Evolutionary conservation across 148 eudicot genomes (phyloP).

Genomic region (Limonium bicolor): DNA sequence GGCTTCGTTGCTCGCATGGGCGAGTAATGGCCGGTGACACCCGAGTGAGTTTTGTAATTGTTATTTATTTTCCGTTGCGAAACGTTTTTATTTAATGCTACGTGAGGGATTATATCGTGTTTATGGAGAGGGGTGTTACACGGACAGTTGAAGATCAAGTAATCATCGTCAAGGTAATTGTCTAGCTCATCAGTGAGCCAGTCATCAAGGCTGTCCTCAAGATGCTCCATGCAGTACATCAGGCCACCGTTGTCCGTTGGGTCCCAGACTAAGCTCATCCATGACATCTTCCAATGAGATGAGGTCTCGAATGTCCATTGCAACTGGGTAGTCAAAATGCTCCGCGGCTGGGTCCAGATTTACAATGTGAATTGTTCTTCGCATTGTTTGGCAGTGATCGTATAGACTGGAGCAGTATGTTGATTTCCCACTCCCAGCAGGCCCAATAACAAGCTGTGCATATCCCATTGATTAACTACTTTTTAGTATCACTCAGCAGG

Average conservation of each 20-base stretch:
- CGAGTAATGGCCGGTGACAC: too few species aligned
- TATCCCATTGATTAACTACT: too few species aligned
- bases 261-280: slow-evolving; percentile 88
- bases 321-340: slow-evolving; percentile 84
- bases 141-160: slow-evolving; percentile 87
- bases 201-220: slow-evolving; percentile 80
- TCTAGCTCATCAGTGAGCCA: slow-evolving; percentile 88
- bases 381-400: slow-evolving; percentile 59
- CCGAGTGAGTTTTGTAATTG: too few species aligned
- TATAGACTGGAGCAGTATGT: slow-evolving; percentile 86
- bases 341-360: slow-evolving; percentile 97
- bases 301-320: slow-evolving; percentile 79
- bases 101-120: too few species aligned
- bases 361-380: slow-evolving; percentile 53
- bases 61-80: too few species aligned
- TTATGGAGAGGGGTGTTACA: too few species aligned
- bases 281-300: slow-evolving; percentile 86
- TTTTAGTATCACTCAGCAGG: too few species aligned
- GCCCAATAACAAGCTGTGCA: slow-evolving; percentile 79
- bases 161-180: slow-evolving; percentile 77
- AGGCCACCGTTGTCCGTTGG: slow-evolving; percentile 94
- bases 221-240: slow-evolving; percentile 93
- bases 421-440: slow-evolving; percentile 87
- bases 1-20: too few species aligned
- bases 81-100: too few species aligned